Base-by-base conservation (phyloP, 495 filamentous ascomycete genomes). In the Xylaria venustula region DNA sequence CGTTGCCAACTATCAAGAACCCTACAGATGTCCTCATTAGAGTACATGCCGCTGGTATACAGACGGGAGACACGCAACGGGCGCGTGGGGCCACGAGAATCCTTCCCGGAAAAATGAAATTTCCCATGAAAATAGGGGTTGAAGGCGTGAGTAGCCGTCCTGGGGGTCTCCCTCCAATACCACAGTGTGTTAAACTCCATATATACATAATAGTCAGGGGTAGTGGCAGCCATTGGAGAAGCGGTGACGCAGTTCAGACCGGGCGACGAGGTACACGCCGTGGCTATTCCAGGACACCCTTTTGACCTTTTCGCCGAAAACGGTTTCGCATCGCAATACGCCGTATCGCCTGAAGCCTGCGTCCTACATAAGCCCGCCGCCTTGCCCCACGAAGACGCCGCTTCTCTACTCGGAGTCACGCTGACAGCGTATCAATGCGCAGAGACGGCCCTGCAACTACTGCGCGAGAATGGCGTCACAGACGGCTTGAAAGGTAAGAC, bases 241-340 rank as follows among this genome's bases (percentile, higher is more conserved):
- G 54, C 54, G 2, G 80, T 83, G 0, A 76, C 68, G 1, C 54
- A 61, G 11, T 75, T 85, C 68, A 77, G 77, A 37, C 52, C 66
- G 25, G 83, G 83, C 32, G 82, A 85, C 69, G 74, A 77, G 14
- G 83, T 84, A 1, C 85, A 76, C 68, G 66, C 67, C n/a, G 63
- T 76, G 42, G n/a, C 40, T 15, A 3, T 14, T 0, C 41, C 25
- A 2, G 40, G 40, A 7, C 71, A 64, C 32, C 73, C 72, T n/a
- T 63, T 71, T 23, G 25, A 75, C 23, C 34, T 65, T 15, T 51
- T 53, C 1, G n/a, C 41, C 2, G 52, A 47, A n/a, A 52, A 46
- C 17, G 74, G 75, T 8, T 73, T 72, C 40, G 44, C 70, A 14
- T 67, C 75, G 3, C 73, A 84, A 57, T 80, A 77, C 58, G 73